Conservation (phyloP, 495 filamentous ascomycete species). For the Xylaria bambusicola region DNA sequence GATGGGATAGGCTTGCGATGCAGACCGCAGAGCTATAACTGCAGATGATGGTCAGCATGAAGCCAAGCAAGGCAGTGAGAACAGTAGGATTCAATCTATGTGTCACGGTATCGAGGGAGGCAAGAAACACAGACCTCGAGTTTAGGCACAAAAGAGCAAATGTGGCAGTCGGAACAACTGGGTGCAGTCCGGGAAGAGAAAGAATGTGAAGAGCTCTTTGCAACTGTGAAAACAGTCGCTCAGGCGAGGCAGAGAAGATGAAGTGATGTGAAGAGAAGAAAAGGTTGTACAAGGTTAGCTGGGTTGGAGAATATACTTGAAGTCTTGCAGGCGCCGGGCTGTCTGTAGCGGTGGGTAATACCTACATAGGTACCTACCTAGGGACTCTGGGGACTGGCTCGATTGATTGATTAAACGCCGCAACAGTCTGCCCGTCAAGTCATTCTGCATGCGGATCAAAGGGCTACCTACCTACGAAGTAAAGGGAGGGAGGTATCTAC, state of each 20-base stretch:
- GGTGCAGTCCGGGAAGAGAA: neutral
- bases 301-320: slow-evolving; percentile 11
- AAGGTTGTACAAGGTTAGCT: slow-evolving; percentile 7
- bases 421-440: too few relatives aligned
- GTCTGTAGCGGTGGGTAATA: slow-evolving; percentile 13
- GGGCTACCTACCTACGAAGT: too few relatives aligned
- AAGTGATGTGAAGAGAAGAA: slow-evolving; percentile 7
- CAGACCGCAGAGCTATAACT: neutral
- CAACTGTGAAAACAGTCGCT: neutral
- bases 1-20: neutral
- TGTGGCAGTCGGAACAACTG: too few relatives aligned
- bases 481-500: too few relatives aligned
- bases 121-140: slow-evolving; percentile 1
- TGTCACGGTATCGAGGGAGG: neutral
- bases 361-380: too few relatives aligned
- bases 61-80: neutral
- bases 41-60: neutral
- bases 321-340: too few relatives aligned
- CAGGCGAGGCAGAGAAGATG: neutral
- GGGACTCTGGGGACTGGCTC: too few relatives aligned
- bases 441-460: too few relatives aligned
- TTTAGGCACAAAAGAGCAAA: neutral
- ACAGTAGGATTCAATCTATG: neutral
- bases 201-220: neutral
- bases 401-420: slow-evolving; percentile 15